Base-by-base conservation (phyloP, 176 grass and related monocot genomes). In the Elaeis guineensis region DNA sequence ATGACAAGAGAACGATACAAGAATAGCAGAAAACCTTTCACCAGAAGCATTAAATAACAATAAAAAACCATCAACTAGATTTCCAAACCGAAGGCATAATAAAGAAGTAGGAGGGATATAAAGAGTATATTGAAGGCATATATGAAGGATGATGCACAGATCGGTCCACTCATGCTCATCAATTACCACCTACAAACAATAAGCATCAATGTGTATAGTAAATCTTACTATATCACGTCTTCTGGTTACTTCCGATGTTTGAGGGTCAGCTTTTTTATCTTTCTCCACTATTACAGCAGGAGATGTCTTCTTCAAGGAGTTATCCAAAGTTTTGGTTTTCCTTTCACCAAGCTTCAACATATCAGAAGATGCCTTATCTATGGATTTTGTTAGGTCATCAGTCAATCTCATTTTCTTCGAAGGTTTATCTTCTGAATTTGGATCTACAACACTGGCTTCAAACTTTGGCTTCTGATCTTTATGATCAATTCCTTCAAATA, bases 371-470 rank as follows among this genome's bases (percentile, higher is more conserved):
- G 20, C 28, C 20, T 32, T 56, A 51, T 51, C 21, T 6, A 6
- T 3, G 3, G 14, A 19, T 39, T 29, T 20, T 25, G 32, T 50
- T 55, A 60, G 5, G 63, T 64, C 72, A 50, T 78, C 21, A 51
- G 61, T 59, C 29, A 69, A 57, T 68, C 75, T 90, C 30, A 74
- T 48, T 59, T 64, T 86, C 66, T 82, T 86, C 44, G 65, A 20
- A 21, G 61, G 65, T 51, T 59, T 74, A 56, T 73, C 69, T 52
- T 54, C 78, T 49, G 21, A 6, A 9, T 14, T 44, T 12, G 11
- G 35, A 44, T 44, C 8, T 44, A 0, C 9, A 12, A 2, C 35
- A 44, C 35, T 44, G 25, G 61, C 50, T 26, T 54, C 49, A 64
- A 39, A 44, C 23, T 15, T 21, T 52, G 17, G 49, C 22, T 73